Evolutionary conservation across 768 basidiomycete species (phyloP), one percentile per base, ranked within the genome.

Genomic region (Leccinum variicolor): DNA sequence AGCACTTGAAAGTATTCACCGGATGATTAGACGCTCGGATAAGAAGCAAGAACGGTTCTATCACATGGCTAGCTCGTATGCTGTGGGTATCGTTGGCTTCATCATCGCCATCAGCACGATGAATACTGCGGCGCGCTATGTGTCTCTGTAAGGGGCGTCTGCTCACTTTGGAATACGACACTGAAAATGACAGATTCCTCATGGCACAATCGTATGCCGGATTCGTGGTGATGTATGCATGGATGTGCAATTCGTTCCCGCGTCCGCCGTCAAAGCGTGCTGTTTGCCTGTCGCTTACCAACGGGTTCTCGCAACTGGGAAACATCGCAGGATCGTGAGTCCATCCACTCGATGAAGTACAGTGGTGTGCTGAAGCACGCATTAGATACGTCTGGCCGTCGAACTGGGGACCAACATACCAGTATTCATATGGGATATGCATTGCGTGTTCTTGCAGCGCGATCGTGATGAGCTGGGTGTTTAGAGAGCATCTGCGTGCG

Each of bases 231-330:
- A 85, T 89, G 64, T 62, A 72, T 61, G 74, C 79, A 19, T 81
- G 81, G 83, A 74, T 83, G 59, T 77, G 74, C 55, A 81, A 77
- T 63, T 78, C 79, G 25, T 78, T 95, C 72, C 85, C 90, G 36
- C 84, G 86, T 19, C 87, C 93, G 8, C 84, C 92, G 1, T 84
- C 86, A 33, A 95, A 94, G 72, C 86, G 93, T 21, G 90, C 92
- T 3, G 88, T 94, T 19, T 87, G 86, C 17, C 76, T 95, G 47
- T 90, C 92, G 1, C 73, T 90, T 57, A 83, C 93, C 65, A 93
- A 94, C 70, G 84, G 84, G 51, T 85, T 92, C 68, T 88, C 89
- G 23, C 88, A 92, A 67, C 76, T 91, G 6, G 94, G 92, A 0
- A 95, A 95, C 73, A 77, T 97, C 48, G 76, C 85, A 51, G 94